phyloP scores from a whole-genome alignment of 371 early-diverging fungal species.

The Mycotypha africana region DNA sequence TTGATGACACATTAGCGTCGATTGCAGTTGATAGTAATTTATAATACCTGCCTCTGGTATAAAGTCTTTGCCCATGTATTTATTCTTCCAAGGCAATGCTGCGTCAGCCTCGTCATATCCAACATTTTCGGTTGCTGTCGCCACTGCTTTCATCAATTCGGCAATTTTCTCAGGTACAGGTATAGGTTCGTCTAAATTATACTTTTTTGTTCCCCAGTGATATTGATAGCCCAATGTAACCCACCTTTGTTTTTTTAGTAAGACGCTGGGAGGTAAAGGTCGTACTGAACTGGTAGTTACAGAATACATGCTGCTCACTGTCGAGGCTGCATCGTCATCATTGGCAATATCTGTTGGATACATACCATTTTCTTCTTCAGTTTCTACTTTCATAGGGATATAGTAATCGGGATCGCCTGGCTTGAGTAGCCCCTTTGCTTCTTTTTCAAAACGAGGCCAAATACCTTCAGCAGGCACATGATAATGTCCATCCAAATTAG shows the following conservation, averaged over 20 bases:
- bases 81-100: slow-evolving; percentile 18
- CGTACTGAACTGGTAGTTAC: slow-evolving; percentile 19
- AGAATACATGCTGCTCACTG: slow-evolving; percentile 14
- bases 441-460: slow-evolving; percentile 55
- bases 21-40: slow-evolving; percentile 80
- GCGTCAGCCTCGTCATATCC: slow-evolving; percentile 13
- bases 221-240: slow-evolving; percentile 88
- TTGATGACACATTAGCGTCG: slow-evolving; percentile 84
- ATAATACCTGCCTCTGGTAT: slow-evolving; percentile 85
- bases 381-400: background rate
- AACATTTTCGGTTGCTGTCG: slow-evolving; percentile 43
- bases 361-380: background rate
- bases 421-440: slow-evolving; percentile 13
- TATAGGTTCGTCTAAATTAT: slow-evolving; percentile 53
- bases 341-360: slow-evolving; percentile 6
- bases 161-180: slow-evolving; percentile 48
- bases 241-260: slow-evolving; percentile 76
- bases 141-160: slow-evolving; percentile 47
- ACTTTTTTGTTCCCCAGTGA: slow-evolving; percentile 85
- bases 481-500: slow-evolving; percentile 84
- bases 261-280: slow-evolving; percentile 34
- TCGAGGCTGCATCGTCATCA: slow-evolving; percentile 5
- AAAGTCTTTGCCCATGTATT: slow-evolving; percentile 48
- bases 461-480: slow-evolving; percentile 59
- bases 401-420: slow-evolving; percentile 17